Evolutionary conservation across 106 monocot genomes (phyloP), one percentile per base, ranked within the genome.

Genomic region (Gastrodia elata): DNA sequence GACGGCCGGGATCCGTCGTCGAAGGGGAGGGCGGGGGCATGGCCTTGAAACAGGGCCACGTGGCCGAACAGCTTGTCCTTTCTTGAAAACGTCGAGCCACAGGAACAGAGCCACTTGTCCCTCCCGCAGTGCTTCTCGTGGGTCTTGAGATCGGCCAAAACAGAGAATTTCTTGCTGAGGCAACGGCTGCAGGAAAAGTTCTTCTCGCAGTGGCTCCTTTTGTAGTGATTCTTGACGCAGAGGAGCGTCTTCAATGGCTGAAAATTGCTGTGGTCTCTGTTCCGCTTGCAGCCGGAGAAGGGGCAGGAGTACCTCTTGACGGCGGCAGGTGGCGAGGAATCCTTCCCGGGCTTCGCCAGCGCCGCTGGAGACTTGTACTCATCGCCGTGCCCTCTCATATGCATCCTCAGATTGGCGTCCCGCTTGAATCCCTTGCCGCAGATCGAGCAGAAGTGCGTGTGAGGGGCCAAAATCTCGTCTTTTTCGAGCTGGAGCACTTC

Each of bases 1-100:
- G 22, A 52, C 52, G 11, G 11, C 13, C n/a, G 11, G 28, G 2
- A 58, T n/a, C 57, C 8, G 16, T 85, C 82, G 5, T 83, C 80
- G 5, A 65, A 33, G 1, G 84, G 43, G 18, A 91, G 71, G 2
- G 87, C 85, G 20, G 95, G 95, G 0, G 86, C 74, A 74, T 96
- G 95, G 15, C 95, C 95, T 57, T 87, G 92, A 61, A 96, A 96
- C 10, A 96, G 73, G 49, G 92, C 84, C 6, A 96, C 81, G 68
- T 96, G 95, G 27, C 95, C 95, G 71, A 96, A 92, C 68, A 96
- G 69, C 81, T 96, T 96, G 64, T 96, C 95, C 73, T 96, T 96
- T 43, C 95, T 92, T 6, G 95, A 96, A 55, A 96, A 96, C 0
- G 87, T 92, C 26, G 95, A 92, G 0, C 95, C 95, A 27, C 95